Evolutionary conservation across 1,139 yeast genomes (phyloP), one percentile per base, ranked within the genome.

Genomic region (Protomyces lactucae-debilis): DNA sequence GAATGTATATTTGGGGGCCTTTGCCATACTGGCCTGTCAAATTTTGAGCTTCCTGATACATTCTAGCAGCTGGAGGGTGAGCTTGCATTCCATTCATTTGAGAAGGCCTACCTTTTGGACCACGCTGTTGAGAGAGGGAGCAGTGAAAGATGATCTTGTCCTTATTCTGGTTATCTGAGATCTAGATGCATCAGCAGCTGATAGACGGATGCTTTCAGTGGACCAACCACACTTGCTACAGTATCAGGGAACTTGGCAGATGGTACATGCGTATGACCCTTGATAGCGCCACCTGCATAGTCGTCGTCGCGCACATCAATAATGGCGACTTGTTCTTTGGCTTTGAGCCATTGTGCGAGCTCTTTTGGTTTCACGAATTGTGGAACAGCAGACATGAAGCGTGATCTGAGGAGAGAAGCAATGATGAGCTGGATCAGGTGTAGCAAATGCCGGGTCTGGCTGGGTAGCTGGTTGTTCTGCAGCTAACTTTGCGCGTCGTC

Each of bases 221-320:
- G 21, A 23, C 45, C 28, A 14, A 65, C 35, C 6, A 87, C 76
- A 25, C 80, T 77, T 1, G 81, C 78, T 51, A 84, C 72, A 1
- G 75, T 74, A 14, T 75, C 72, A 3, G 76, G 71, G 69, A 89
- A 80, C 16, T 78, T 74, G 0, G 78, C 74, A 2, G 88, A 80
- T 1, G 96, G 89, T 59, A 83, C 82, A 71, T 88, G 85, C 65
- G 82, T 75, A 25, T 87, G 80, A 25, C 82, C 82, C 57, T 75
- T 79, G 64, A 90, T 87, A 72, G 90, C 95, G 3, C 96, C 96
- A 1, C 90, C 91, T 60, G 82, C 72, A 69, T 79, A 83, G 75
- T 93, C 98, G 8, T 83, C 81, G 67, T 91, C 98, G 65, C 99
- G 80, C 3, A 92, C 98, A 71, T 93, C 99, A 4, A 93, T 81